These are phyloP conservation scores for Aspergillus homomorphus DNA, from an alignment of 495 filamentous ascomycete species.

Conservation along the genomic window DNA sequence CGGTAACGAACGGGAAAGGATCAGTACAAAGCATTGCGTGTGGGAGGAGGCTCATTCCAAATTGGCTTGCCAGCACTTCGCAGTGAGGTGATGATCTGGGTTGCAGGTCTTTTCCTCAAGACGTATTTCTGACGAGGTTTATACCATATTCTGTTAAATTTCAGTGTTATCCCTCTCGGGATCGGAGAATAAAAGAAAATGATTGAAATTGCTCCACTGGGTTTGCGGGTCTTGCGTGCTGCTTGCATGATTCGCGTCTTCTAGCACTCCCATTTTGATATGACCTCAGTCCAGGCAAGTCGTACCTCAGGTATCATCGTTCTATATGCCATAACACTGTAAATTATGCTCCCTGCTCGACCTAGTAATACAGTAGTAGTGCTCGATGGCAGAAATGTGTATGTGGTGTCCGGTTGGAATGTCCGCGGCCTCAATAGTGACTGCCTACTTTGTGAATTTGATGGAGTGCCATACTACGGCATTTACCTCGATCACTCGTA, in stretches of 20 bases:
- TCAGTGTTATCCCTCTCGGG: conserved; percentile 15
- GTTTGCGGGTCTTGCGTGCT: not conserved
- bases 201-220: conserved; percentile 1
- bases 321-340: too few relatives aligned
- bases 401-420: too few relatives aligned
- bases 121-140: conserved; percentile 28
- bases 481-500: too few relatives aligned
- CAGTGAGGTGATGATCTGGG: conserved; percentile 19
- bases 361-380: too few relatives aligned
- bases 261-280: not conserved
- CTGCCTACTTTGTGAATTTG: not conserved
- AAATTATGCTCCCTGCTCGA: too few relatives aligned
- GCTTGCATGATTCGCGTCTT: not conserved
- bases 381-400: too few relatives aligned
- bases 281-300: not conserved
- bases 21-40: conserved; percentile 2
- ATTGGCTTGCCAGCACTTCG: conserved; percentile 5
- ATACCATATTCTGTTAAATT: conserved; percentile 26
- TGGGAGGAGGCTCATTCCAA: not conserved
- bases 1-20: conserved; percentile 14
- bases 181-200: conserved; percentile 8
- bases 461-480: not conserved
- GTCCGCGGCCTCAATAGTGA: not conserved
- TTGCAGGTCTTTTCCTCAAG: conserved; percentile 22
- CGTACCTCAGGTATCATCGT: not conserved